phyloP scores from a whole-genome alignment of 2,329 filamentous ascomycete genomes.

The Fusarium sp. region DNA sequence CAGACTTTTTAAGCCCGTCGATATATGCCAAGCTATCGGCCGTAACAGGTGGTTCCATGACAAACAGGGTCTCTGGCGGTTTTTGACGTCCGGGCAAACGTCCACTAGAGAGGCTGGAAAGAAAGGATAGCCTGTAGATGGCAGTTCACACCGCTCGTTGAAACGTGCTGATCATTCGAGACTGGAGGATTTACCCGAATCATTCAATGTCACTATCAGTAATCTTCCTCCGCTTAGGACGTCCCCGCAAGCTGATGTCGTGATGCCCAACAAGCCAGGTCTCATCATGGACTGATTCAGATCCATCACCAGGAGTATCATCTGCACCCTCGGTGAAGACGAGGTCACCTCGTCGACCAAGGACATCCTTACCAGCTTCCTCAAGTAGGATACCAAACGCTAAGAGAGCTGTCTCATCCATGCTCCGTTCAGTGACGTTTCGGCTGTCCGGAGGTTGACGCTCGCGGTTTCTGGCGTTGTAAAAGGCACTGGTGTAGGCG shows the following conservation, averaged over 20 bases:
- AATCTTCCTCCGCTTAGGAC: conserved; percentile 50
- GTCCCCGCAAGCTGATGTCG: conserved; percentile 37
- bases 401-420: conserved; percentile 83
- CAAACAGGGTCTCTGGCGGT: conserved; percentile 12
- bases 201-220: conserved; percentile 26
- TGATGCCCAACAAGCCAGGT: conserved; percentile 41
- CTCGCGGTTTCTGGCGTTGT: conserved; percentile 56
- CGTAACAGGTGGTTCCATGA: not conserved
- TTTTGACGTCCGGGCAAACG: conserved; percentile 13
- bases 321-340: conserved; percentile 73
- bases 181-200: not conserved
- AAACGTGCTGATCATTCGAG: not conserved
- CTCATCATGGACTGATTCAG: conserved; percentile 31
- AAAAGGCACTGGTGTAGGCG: conserved; percentile 74
- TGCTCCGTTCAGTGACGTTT: conserved; percentile 65
- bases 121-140: not conserved
- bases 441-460: conserved; percentile 33
- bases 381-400: conserved; percentile 81
- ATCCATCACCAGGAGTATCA: conserved; percentile 24
- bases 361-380: conserved; percentile 69
- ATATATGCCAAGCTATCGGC: conserved; percentile 10
- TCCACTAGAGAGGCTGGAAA: conserved; percentile 14
- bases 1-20: conserved; percentile 1
- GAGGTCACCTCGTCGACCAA: conserved; percentile 75
- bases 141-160: not conserved